A percentile compares a stretch with the other conserved stretches of the same genome.
phyloP scores from a whole-genome alignment of 176 grass and related monocot species.

The Phoenix dactylifera region DNA sequence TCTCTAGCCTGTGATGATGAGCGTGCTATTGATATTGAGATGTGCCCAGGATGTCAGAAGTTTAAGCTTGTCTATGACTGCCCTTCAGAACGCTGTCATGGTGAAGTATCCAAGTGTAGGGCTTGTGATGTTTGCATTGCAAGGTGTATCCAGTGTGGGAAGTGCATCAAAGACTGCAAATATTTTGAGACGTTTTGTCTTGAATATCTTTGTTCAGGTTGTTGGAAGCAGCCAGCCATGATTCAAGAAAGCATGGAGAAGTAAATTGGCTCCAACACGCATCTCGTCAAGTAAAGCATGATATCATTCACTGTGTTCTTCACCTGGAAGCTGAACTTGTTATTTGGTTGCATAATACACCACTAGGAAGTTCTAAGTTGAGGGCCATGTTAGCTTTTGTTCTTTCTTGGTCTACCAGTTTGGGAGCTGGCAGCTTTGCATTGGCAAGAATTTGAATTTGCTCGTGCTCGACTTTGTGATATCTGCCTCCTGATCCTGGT shows the following conservation, averaged over 20 bases:
- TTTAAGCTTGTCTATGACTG: slow-evolving; percentile 79
- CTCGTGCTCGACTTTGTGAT: no score
- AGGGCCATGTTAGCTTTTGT: no score
- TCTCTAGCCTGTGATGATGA: slow-evolving; percentile 47
- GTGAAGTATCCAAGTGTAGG: slow-evolving; percentile 35
- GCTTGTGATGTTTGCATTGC: slow-evolving; percentile 64
- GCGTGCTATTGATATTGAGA: slow-evolving; percentile 68
- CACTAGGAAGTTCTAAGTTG: no score
- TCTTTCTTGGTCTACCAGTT: no score
- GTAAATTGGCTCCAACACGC: no score
- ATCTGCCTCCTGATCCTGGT: no score
- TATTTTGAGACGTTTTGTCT: slow-evolving; percentile 70
- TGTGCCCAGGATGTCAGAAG: slow-evolving; percentile 61
- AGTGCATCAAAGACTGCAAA: slow-evolving; percentile 42
- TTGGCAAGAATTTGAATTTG: no score
- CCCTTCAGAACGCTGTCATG: slow-evolving; percentile 46
- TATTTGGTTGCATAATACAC: no score
- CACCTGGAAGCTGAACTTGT: no score
- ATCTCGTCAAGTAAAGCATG: no score
- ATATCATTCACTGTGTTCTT: no score
- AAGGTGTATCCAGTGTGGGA: slow-evolving; percentile 64
- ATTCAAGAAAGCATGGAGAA: not conserved
- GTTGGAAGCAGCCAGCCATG: slow-evolving; percentile 16
- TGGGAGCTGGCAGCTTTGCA: no score
- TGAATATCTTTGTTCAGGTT: slow-evolving; percentile 40